Evolutionary conservation across 352 stramenopile genomes (phyloP), one percentile per base, ranked within the genome.

Genomic region (Elongisporangium prolatum): DNA sequence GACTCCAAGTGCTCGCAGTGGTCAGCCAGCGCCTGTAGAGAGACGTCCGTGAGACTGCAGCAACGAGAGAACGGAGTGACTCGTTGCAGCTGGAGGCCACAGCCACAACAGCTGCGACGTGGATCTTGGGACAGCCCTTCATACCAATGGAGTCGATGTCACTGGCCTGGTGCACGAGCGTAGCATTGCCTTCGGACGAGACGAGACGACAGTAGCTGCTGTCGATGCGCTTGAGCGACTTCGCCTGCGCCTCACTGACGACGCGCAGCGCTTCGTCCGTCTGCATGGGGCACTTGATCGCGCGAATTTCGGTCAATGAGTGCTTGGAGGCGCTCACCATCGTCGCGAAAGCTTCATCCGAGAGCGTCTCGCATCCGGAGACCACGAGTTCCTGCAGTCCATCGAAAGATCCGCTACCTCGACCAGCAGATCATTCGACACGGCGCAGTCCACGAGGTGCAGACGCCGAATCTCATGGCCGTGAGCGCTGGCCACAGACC

Each of bases 181-280:
- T 52, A 16, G 67, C 38, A 88, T 66, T n/a, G 0, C 74, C 75
- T 1, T 61, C 17, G 17, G 64, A 62, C 4, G 79, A 78, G 40
- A 89, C 63, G 14, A 85, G 67, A 50, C 79, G 69, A 57, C 77
- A 87, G 57, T 86, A 68, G 48, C 79, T 89, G 21, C 87, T 81
- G 52, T 87, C 76, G 48, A 89, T 58, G 17, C 63, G 64, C 24
- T 76, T 20, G 5, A 87, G 58, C 28, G 65, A 75, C 61, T 72
- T 48, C 0, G 60, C 68, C 40, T 87, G 74, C 47, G 57, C 49
- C 4, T 52, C 16, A 18, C 63, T 64, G 0, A 76, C 59, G 6
- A 52, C 60, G 16, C 59, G n/a, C 4, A 89, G 62, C 6, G 72
- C 48, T 9, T 25, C 50, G 49, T 87, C 68, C 13, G 79, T 84